Evolutionary conservation across 331 rosid genomes (phyloP), one percentile per base, ranked within the genome.

Genomic region (Malus hybrid): DNA sequence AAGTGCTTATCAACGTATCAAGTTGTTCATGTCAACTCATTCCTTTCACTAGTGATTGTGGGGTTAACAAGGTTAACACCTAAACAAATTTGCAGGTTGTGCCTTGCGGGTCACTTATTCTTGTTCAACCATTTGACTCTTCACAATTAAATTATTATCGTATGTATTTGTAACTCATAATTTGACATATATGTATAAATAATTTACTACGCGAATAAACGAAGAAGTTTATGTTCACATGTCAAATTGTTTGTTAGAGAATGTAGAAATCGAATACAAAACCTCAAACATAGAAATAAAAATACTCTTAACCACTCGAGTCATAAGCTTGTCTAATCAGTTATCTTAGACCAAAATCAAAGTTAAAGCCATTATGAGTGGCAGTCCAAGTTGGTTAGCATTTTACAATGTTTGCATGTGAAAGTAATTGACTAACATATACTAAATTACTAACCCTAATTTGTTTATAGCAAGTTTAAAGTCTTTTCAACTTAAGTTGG

Each of bases 21-120:
- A 66, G 50, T 33, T 10, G 69, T 72, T 71, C 75, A 57, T 65
- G 61, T 82, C 61, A 22, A 46, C 69, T 48, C 66, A 34, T 71
- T 57, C 55, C 22, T 16, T 57, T 57, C 10, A 57, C 34, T 1
- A 36, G 29, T 56, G 52, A 22, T 33, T 29, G 66, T 20, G 54
- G 34, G 32, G 16, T n/a, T 31, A n/a, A 20, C 66, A 11, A 20
- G 76, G 18, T 71, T 46, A 71, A 65, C 75, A 52, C 72, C 32
- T 24, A 3, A 27, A 42, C 5, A 42, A 10, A 42, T 42, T 42
- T 42, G 14, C 48, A 10, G 64, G 10, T 64, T 20, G 70, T 44
- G 14, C 75, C 50, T 72, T 55, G 52, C 20, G 33, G 44, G 32
- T 56, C 65, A 71, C 75, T 71, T 19, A 7, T 56, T 55, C 61